Base-by-base conservation (phyloP, 331 rosid species). In the Pyrus hybrid region DNA sequence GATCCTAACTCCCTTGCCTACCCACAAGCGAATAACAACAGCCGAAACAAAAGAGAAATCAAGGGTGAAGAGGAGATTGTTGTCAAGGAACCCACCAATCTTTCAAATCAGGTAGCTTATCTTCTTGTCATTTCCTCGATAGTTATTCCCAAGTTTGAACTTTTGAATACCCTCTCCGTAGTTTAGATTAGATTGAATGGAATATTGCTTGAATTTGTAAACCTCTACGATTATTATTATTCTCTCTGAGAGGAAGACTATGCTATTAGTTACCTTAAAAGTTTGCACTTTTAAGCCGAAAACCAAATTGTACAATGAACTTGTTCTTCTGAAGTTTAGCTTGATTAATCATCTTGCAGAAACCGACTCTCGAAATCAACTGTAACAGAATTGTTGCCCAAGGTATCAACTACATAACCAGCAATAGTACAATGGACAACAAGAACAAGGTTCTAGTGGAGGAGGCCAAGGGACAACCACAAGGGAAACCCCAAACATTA, bases 1-100 rank as follows among this genome's bases (percentile, higher is more conserved):
- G 97, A 93, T 64, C 73, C 87, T 5, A 88, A 93, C 71, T 47
- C 88, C 63, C 73, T 87, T 49, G 78, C 88, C 69, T 43, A 75
- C 77, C 75, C 86, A 78, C 85, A 87, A 30, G 72, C 85, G 29
- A 63, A 79, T 30, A 89, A 81, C 69, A 81, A 75, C 80, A 84
- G 25, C 71, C 87, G 65, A 85, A 60, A 76, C 82, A 87, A 72
- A 74, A 88, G 62, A 72, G 96, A 88, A 43, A 32, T 45, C 61
- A 93, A 86, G 66, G 63, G 29, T 66, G 28, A 35, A 30, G 86
- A 90, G 47, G 86, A 45, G 16, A 74, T 70, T 23, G 21, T 20
- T 71, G 53, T 72, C 74, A 68, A 80, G 67, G 85, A 81, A 16
- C 17, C 71, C 64, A 57, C 62, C 16, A 71, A 76, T 77, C 70